phyloP scores from a whole-genome alignment of 345 rosid genomes.

The Kandelia obovata region DNA sequence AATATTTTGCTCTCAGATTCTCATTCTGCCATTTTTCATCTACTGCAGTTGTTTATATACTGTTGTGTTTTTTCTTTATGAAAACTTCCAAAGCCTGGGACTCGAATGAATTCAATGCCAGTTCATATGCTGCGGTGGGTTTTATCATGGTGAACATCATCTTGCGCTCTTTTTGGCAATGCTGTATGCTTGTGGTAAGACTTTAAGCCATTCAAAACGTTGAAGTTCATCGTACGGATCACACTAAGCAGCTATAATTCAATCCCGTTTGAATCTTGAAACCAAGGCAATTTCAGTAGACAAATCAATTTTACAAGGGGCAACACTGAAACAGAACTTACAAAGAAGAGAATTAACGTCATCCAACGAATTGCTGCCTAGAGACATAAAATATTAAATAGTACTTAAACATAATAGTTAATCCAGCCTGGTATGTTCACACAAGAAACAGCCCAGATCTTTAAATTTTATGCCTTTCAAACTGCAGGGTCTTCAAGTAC shows the following conservation, averaged over 20 bases:
- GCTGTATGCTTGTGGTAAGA: no score
- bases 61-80: no score
- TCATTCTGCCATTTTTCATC: no score
- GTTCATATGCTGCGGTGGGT: no score
- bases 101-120: no score
- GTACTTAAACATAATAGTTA: constrained; percentile 11
- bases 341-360: constrained; percentile 21
- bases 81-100: no score
- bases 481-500: constrained; percentile 65
- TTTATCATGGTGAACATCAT: no score
- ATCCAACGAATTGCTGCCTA: constrained; percentile 29
- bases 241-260: no score
- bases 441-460: constrained; percentile 1
- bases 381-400: not conserved
- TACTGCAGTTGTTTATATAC: no score
- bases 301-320: constrained; percentile 15
- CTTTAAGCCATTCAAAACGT: no score
- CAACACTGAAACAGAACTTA: constrained; percentile 12
- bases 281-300: not conserved
- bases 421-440: constrained; percentile 8
- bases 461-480: constrained; percentile 26
- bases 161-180: no score
- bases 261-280: not conserved
- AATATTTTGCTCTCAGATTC: not conserved
- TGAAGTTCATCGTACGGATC: no score